Evolutionary conservation across 306 rosid genomes (phyloP).

Genomic region (Oxytropis ochrocephala): DNA sequence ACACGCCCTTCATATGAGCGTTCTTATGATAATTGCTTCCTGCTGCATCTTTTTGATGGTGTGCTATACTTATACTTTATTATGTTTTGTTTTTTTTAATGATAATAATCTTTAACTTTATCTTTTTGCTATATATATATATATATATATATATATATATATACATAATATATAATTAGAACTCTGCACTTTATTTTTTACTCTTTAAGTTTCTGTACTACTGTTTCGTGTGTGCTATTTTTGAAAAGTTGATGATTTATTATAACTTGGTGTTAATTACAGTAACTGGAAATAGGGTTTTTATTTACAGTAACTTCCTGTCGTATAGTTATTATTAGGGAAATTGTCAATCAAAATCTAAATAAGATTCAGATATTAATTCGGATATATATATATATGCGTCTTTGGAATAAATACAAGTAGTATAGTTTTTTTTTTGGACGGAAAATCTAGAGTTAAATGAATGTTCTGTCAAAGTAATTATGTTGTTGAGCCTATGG

Average conservation of each 20-base stretch:
- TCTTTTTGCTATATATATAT: too few relatives aligned
- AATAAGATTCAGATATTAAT: neutral
- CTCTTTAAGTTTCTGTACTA: neutral
- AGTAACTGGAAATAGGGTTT: neutral
- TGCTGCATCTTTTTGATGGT: too few relatives aligned
- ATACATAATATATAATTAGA: too few relatives aligned
- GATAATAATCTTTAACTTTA: neutral
- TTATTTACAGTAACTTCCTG: neutral
- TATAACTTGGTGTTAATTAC: neutral
- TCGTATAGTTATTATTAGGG: neutral
- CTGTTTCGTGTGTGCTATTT: neutral
- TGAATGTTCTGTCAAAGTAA: neutral
- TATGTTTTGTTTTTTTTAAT: too few relatives aligned
- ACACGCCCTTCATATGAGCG: neutral
- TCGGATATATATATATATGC: neutral
- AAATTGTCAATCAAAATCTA: neutral
- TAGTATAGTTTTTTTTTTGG: too few relatives aligned
- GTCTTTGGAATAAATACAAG: too few relatives aligned
- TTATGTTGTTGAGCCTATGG: neutral
- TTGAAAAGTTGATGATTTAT: neutral
- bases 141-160: too few relatives aligned
- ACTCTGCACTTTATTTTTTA: too few relatives aligned
- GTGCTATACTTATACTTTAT: too few relatives aligned
- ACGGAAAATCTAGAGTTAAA: neutral
- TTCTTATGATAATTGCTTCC: too few relatives aligned